A percentile compares a stretch with the other conserved stretches of the same genome.
phyloP scores from a whole-genome alignment of 129 eudicot species.

The Flaveria robusta region DNA sequence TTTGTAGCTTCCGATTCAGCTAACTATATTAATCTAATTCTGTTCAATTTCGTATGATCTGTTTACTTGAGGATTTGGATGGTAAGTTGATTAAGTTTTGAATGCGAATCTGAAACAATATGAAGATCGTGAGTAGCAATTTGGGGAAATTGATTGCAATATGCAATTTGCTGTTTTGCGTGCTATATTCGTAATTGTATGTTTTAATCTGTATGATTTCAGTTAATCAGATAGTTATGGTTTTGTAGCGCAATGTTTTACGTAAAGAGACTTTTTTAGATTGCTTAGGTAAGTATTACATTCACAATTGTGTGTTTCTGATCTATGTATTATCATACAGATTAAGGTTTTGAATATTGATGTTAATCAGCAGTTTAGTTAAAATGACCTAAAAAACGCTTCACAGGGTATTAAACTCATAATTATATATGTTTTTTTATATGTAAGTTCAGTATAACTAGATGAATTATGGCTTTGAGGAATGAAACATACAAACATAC shows the following conservation, averaged over 20 bases:
- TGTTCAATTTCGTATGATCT: background rate
- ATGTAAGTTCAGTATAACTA: background rate
- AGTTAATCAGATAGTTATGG: background rate
- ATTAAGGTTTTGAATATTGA: background rate
- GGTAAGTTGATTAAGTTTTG: background rate
- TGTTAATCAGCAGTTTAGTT: background rate
- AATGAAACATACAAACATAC: background rate
- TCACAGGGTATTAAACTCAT: background rate
- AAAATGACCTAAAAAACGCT: background rate
- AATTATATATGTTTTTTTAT: background rate
- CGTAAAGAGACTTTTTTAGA: too few species aligned
- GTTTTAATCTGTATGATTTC: background rate
- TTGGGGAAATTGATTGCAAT: background rate
- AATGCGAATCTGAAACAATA: background rate
- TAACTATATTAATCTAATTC: background rate
- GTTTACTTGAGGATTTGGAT: background rate
- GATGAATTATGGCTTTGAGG: background rate
- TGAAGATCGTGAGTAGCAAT: background rate
- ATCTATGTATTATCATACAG: background rate
- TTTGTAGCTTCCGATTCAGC: slow-evolving; percentile 12
- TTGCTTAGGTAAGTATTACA: too few species aligned
- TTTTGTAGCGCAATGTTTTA: background rate
- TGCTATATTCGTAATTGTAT: background rate
- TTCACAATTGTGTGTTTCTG: slow-evolving; percentile 6
- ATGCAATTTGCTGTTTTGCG: background rate